These are phyloP conservation scores for Fraxinus anomala DNA, from an alignment of 257 asterid species.

Conservation along the genomic window DNA sequence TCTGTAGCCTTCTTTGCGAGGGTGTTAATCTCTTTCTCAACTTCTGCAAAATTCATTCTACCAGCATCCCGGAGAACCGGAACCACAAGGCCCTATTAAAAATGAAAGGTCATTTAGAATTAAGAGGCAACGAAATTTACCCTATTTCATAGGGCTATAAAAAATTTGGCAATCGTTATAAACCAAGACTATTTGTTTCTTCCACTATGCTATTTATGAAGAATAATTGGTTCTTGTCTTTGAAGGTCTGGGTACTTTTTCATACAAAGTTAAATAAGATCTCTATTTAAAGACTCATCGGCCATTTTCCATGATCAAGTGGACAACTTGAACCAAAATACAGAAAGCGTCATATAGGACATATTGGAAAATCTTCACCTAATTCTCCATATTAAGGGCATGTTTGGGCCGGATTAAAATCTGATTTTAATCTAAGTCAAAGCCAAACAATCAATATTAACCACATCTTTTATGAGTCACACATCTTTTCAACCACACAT, in stretches of 20 bases:
- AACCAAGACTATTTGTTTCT: not conserved
- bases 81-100: conserved; percentile 87
- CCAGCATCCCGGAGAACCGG: conserved; percentile 95
- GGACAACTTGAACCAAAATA: not conserved
- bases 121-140: not conserved
- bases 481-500: too few relatives aligned
- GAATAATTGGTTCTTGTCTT: not conserved
- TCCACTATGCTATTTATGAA: not conserved
- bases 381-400: not conserved
- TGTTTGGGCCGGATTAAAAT: too few relatives aligned
- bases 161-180: not conserved
- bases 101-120: conserved; percentile 23
- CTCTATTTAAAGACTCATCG: not conserved
- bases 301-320: conserved; percentile 10
- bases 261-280: not conserved
- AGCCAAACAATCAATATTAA: too few relatives aligned
- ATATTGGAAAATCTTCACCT: not conserved
- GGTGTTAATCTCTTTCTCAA: conserved; percentile 81
- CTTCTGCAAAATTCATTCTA: conserved; percentile 94
- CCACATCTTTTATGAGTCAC: too few relatives aligned
- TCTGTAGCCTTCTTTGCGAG: conserved; percentile 90
- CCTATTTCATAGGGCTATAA: not conserved
- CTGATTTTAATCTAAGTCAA: too few relatives aligned
- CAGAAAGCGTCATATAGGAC: not conserved
- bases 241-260: not conserved